Evolutionary conservation across 352 stramenopile genomes (phyloP).

Genomic region (Ophiocytium majus): DNA sequence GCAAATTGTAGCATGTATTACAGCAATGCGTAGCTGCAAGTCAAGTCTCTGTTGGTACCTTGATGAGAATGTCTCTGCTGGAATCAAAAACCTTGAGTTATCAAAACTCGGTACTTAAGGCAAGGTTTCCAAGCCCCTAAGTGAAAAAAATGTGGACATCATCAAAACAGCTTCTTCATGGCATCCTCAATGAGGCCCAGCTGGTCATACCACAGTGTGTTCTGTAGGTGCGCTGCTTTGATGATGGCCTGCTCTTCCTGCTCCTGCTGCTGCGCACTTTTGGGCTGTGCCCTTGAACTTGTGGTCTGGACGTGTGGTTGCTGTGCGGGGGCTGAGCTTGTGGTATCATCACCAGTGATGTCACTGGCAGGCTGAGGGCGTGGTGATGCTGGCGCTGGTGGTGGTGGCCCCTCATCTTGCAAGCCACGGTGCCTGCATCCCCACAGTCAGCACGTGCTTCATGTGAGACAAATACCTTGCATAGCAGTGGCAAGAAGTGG

Average conservation of each 20-base stretch:
- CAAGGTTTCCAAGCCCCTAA: too few relatives aligned
- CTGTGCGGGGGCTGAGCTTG: too few relatives aligned
- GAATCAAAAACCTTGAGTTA: too few relatives aligned
- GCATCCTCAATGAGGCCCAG: neutral
- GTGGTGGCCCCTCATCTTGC: neutral
- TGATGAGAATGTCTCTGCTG: too few relatives aligned
- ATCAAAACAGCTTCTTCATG: neutral
- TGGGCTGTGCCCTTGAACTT: neutral
- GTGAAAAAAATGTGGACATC: too few relatives aligned
- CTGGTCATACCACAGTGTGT: neutral
- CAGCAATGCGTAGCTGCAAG: too few relatives aligned
- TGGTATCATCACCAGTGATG: too few relatives aligned
- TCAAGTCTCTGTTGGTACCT: too few relatives aligned
- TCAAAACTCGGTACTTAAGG: too few relatives aligned
- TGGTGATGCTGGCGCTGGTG: neutral
- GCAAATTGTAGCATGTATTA: too few relatives aligned
- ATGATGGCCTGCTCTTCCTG: neutral
- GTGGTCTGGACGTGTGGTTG: too few relatives aligned
- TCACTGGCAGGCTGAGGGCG: too few relatives aligned
- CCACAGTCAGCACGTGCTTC: neutral
- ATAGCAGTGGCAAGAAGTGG: neutral
- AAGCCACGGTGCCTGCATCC: neutral
- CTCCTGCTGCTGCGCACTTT: neutral
- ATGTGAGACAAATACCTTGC: neutral
- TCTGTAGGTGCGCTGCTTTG: neutral